Evolutionary conservation across 495 filamentous ascomycete species (phyloP), one percentile per base, ranked within the genome.

Genomic region (Xylona heveae): DNA sequence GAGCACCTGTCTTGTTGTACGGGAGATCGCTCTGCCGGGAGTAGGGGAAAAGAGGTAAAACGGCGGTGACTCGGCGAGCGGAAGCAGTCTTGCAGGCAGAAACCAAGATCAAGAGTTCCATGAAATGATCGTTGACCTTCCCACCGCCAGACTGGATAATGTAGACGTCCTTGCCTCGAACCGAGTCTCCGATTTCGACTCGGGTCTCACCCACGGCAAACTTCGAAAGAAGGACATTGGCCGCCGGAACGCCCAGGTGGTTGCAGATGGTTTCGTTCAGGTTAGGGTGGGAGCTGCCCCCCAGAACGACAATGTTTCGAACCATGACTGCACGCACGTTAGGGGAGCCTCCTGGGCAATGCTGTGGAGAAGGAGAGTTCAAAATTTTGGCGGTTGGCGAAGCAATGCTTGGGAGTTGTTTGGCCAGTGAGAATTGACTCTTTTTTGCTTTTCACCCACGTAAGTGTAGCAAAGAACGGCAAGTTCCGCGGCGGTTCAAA

Each of bases 1-100:
- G 88, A 33, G 90, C 84, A 13, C 88, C 88, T 23, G 71, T 54
- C 54, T 93, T 95, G 52, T 90, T 84, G 55, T 95, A 97, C 4
- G 90, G 85, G 22, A 95, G 65, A 42, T 97, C 90, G 43, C 78
- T 82, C 49, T 97, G 88, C 31, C 90, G 64, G 34, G 78, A 88
- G 52, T 97, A 97, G 0, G 88, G 88, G 55, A 97, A 97, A 24
- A 95, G 66, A 33, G 88, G 88, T 24, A 97, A 69, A 19, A 97
- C 84, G 12, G 78, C 88, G 13, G 84, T 95, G 41, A 97, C 79
- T 34, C 78, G 64, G 48, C 71, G 77, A 3, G 88, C 88, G 19
- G 80, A 90, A 31, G 90, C 88, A 2, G 80, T 94, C 56, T 94
- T 92, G 65, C 90, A 95, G 39, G 88, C 88, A 13, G 81, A 90